A percentile compares a stretch with the other conserved stretches of the same genome.
phyloP scores from a whole-genome alignment of 352 stramenopile species.

The Phytophthora cryptogea region DNA sequence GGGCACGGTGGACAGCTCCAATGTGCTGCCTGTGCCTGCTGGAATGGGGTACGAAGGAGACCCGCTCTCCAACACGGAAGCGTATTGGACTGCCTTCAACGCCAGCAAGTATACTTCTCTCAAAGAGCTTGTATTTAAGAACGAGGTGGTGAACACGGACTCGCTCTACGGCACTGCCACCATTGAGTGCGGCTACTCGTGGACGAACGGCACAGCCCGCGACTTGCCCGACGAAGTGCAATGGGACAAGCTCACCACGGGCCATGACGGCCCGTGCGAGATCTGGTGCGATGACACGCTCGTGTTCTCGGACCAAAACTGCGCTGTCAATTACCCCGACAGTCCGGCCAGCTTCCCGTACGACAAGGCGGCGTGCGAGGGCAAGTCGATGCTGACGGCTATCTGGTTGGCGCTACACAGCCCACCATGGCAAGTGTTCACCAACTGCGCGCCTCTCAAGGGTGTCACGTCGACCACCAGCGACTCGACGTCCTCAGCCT shows the following conservation, averaged over 20 bases:
- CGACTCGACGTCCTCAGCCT: conserved; percentile 9
- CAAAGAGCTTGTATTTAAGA: conserved; percentile 43
- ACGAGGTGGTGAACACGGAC: conserved; percentile 38
- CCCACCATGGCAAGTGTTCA: conserved; percentile 52
- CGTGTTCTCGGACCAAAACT: conserved; percentile 49
- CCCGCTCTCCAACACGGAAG: conserved; percentile 36
- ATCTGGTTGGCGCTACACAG: conserved; percentile 53
- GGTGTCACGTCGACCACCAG: conserved; percentile 23
- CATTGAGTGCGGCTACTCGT: conserved; percentile 48
- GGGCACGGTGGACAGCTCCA: conserved; percentile 30
- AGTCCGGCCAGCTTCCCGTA: conserved; percentile 41
- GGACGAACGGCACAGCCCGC: conserved; percentile 33
- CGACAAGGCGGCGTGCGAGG: conserved; percentile 43
- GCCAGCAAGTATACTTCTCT: conserved; percentile 52
- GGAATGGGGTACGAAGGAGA: conserved; percentile 36
- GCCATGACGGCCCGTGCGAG: conserved; percentile 52
- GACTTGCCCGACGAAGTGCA: conserved; percentile 41
- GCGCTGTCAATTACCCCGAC: conserved; percentile 38
- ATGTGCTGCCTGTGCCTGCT: conserved; percentile 27
- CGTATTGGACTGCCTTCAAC: conserved; percentile 43
- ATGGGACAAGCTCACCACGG: conserved; percentile 44
- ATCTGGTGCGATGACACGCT: conserved; percentile 54
- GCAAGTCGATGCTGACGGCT: conserved; percentile 36
- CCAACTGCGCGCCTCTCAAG: conserved; percentile 46
- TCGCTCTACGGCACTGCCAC: conserved; percentile 35